phyloP scores from a whole-genome alignment of 345 rosid genomes.

The Dovyalis caffra region DNA sequence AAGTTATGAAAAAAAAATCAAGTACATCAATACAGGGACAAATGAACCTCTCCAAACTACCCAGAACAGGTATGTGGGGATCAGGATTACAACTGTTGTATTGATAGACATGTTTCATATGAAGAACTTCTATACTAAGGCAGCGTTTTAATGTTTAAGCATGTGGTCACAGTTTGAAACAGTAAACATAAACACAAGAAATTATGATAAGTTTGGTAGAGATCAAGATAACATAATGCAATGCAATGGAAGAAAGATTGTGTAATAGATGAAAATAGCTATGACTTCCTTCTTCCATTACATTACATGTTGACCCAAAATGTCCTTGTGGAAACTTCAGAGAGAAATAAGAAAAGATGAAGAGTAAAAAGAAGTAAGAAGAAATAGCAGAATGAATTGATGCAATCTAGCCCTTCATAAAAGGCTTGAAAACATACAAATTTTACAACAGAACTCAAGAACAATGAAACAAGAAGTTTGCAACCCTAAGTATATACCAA shows the following conservation, averaged over 20 bases:
- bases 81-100: not conserved
- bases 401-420: not conserved
- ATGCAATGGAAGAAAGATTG: not conserved
- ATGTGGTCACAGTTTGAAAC: not conserved
- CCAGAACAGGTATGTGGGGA: not conserved
- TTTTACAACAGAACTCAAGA: not conserved
- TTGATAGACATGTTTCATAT: not conserved
- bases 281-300: not conserved
- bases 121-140: not conserved
- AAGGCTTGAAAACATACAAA: not conserved
- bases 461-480: not conserved
- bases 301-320: not conserved
- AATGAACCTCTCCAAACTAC: not conserved
- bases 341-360: not conserved
- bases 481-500: not conserved
- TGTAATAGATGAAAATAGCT: not conserved
- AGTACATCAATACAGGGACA: not conserved
- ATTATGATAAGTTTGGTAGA: not conserved
- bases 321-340: not conserved
- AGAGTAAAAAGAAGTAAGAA: not conserved
- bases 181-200: not conserved
- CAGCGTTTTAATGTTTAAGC: not conserved
- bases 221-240: not conserved
- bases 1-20: not conserved
- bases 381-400: not conserved